These are phyloP conservation scores for Sanghuangporus sanghuang DNA, from an alignment of 1,284 basidiomycete species.

Conservation along the genomic window DNA sequence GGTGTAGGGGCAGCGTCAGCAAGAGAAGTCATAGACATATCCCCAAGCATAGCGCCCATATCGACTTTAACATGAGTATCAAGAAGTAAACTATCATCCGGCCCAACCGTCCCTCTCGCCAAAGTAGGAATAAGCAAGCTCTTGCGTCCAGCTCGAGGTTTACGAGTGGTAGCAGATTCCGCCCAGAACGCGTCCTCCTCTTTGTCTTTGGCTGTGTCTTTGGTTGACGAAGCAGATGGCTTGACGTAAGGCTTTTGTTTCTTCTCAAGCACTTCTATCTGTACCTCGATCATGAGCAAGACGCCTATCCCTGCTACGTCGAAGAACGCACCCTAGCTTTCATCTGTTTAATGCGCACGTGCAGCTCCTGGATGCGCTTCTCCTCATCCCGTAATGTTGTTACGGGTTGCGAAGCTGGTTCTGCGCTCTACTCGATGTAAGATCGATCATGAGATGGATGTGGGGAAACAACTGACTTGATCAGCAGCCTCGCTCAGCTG, in stretches of 20 bases:
- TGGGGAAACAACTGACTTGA: conserved; percentile 40
- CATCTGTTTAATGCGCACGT: conserved; percentile 46
- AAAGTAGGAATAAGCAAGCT: conserved; percentile 12
- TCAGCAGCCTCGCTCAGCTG: conserved; percentile 42
- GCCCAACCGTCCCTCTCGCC: conserved; percentile 2
- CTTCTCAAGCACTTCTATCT: conserved; percentile 42
- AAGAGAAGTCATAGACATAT: conserved; percentile 15
- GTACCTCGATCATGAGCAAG: conserved; percentile 3
- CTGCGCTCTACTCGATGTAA: conserved; percentile 30
- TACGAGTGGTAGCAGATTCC: conserved; percentile 5
- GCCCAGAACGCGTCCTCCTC: conserved; percentile 17
- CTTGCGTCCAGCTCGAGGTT: conserved; percentile 4
- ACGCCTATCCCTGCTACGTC: not conserved
- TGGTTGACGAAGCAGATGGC: not conserved
- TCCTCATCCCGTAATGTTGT: conserved; percentile 52
- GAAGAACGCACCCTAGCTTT: conserved; percentile 39
- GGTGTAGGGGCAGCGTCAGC: conserved; percentile 12
- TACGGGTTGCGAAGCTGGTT: conserved; percentile 34
- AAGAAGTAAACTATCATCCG: conserved; percentile 17
- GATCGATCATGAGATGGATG: conserved; percentile 9
- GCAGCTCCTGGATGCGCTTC: conserved; percentile 46
- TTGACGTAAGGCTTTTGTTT: conserved; percentile 16
- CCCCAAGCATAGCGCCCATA: conserved; percentile 15
- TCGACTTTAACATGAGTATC: conserved; percentile 12
- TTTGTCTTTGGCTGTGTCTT: conserved; percentile 1